Evolutionary conservation across 1,139 yeast species (phyloP).

Genomic region (Pichia inconspicua): DNA sequence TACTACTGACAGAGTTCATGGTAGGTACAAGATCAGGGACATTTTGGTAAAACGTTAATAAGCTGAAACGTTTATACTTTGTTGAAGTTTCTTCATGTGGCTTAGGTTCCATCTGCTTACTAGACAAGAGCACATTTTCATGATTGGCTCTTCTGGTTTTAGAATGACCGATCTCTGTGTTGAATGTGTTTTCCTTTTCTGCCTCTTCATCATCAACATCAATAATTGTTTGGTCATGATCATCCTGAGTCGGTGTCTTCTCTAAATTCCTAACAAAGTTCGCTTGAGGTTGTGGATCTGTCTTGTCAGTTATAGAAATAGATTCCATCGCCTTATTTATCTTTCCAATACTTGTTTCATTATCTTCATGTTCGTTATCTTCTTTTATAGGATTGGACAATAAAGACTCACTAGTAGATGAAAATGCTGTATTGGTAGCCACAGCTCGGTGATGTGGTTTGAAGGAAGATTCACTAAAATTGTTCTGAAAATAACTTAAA

Average conservation of each 20-base stretch:
- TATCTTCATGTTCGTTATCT: background rate
- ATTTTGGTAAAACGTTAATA: conserved; percentile 41
- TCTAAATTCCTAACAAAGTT: background rate
- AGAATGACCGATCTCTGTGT: background rate
- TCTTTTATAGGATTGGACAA: conserved; percentile 12
- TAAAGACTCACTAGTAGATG: conserved; percentile 15
- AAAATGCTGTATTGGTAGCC: conserved; percentile 3
- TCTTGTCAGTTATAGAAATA: conserved; percentile 6
- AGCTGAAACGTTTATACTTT: conserved; percentile 37
- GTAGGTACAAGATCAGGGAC: conserved; percentile 17
- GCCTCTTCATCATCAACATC: conserved; percentile 4
- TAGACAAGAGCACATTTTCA: background rate
- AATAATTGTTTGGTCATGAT: conserved; percentile 20
- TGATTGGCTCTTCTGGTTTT: background rate
- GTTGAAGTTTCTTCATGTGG: conserved; percentile 1
- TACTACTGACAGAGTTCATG: conserved; percentile 1
- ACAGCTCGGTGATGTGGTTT: conserved; percentile 5
- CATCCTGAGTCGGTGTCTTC: background rate
- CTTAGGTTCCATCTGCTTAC: background rate
- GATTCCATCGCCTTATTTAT: conserved; percentile 13
- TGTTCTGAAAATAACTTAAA: conserved; percentile 22
- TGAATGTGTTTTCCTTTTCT: conserved; percentile 6
- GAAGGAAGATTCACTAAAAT: conserved; percentile 20
- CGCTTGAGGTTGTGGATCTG: background rate
- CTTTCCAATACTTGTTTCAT: background rate